phyloP scores from a whole-genome alignment of 2,329 filamentous ascomycete species.

The Exophiala aquamarina region DNA sequence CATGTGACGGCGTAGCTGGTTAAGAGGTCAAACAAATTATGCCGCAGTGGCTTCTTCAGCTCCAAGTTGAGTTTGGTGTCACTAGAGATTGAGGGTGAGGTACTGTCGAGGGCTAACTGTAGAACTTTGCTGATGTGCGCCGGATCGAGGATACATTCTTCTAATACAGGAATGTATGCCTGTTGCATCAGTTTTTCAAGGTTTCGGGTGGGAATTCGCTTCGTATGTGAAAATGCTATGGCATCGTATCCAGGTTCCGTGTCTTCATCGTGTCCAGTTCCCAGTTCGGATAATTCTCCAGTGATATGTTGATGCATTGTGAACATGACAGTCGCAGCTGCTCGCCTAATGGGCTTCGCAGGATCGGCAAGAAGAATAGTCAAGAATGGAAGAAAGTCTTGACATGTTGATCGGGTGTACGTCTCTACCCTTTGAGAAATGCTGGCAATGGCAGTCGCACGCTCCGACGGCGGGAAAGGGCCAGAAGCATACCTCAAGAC shows the following conservation, averaged over 20 bases:
- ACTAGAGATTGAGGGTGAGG: slow-evolving; percentile 31
- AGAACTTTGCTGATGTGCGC: slow-evolving; percentile 68
- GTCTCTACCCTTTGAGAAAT: slow-evolving; percentile 51
- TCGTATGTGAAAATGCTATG: slow-evolving; percentile 13
- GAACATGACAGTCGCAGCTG: slow-evolving; percentile 67
- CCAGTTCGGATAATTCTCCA: too few relatives aligned
- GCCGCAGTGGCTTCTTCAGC: slow-evolving; percentile 62
- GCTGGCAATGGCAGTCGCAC: slow-evolving; percentile 36
- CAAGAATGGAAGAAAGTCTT: slow-evolving; percentile 79
- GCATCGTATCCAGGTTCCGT: slow-evolving; percentile 13
- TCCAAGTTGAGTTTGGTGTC: slow-evolving; percentile 48
- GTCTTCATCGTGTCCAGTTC: not conserved
- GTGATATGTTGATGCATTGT: slow-evolving; percentile 40
- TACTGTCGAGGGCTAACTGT: slow-evolving; percentile 59
- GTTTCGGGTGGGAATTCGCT: slow-evolving; percentile 11
- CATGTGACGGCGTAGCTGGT: slow-evolving; percentile 70
- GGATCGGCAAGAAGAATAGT: slow-evolving; percentile 73
- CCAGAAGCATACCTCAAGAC: slow-evolving; percentile 21
- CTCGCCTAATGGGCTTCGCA: slow-evolving; percentile 72
- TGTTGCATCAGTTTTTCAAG: slow-evolving; percentile 60
- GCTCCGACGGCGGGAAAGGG: slow-evolving; percentile 30
- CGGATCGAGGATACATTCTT: slow-evolving; percentile 82
- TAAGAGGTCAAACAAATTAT: slow-evolving; percentile 69
- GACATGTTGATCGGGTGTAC: slow-evolving; percentile 65
- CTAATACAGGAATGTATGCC: slow-evolving; percentile 71